Evolutionary conservation across 1,284 basidiomycete species (phyloP).

Genomic region (Phellopilus nigrolimitatus): DNA sequence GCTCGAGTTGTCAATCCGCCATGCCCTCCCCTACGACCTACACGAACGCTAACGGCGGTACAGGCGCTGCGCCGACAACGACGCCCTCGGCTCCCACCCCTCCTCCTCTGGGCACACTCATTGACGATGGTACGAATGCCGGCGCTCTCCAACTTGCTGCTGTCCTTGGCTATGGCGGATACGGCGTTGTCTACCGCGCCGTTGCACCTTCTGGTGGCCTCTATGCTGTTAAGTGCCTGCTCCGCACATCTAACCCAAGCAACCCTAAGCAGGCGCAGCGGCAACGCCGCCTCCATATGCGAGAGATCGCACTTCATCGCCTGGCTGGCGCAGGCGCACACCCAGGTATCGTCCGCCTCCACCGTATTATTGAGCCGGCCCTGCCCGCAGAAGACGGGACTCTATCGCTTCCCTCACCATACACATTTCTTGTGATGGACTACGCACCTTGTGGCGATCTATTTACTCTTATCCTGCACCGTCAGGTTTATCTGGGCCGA

Average conservation of each 20-base stretch:
- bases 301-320: conserved; percentile 82
- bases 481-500: conserved; percentile 20
- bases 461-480: conserved; percentile 39
- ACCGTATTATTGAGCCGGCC: conserved; percentile 72
- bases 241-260: conserved; percentile 36
- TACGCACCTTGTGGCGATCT: conserved; percentile 55
- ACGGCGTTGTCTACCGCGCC: conserved; percentile 95
- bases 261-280: conserved; percentile 51
- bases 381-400: conserved; percentile 19
- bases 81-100: conserved; percentile 56
- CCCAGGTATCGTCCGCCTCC: conserved; percentile 86
- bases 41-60: conserved; percentile 12
- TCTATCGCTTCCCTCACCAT: conserved; percentile 17
- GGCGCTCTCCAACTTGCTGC: conserved; percentile 78
- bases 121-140: conserved; percentile 62
- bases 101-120: conserved; percentile 68
- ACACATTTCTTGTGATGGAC: conserved; percentile 47
- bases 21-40: conserved; percentile 18
- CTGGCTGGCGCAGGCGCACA: conserved; percentile 79
- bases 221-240: conserved; percentile 91
- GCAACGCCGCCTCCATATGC: conserved; percentile 71
- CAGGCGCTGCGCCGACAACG: conserved; percentile 26
- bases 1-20: conserved; percentile 2
- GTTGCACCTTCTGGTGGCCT: conserved; percentile 56
- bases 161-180: conserved; percentile 91